phyloP scores from a whole-genome alignment of 2,329 filamentous ascomycete species.

The Colletotrichum sp. region DNA sequence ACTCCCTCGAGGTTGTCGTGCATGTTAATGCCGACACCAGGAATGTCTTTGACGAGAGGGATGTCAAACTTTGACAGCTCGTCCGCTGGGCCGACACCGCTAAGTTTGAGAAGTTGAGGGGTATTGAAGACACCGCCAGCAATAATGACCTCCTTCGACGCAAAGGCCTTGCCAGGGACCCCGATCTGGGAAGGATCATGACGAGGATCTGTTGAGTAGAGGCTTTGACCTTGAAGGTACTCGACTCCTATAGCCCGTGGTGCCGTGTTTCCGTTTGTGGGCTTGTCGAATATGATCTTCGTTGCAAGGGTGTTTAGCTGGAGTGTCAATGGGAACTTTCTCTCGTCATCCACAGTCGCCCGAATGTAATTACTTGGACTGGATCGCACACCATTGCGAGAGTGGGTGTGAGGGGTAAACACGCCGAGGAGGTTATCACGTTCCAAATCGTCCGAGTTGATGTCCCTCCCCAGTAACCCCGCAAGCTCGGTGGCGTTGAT shows the following conservation, averaged over 20 bases:
- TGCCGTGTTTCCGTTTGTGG: neutral
- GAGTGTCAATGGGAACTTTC: slow-evolving; percentile 9
- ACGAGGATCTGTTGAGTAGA: slow-evolving; percentile 24
- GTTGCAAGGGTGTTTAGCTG: slow-evolving; percentile 14
- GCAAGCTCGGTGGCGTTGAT: neutral
- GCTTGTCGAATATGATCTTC: slow-evolving; percentile 3
- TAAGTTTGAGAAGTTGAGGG: slow-evolving; percentile 57
- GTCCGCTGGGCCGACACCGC: slow-evolving; percentile 49
- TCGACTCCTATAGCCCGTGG: neutral
- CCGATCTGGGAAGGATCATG: slow-evolving; percentile 22
- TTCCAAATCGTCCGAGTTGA: neutral
- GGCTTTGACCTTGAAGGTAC: slow-evolving; percentile 22
- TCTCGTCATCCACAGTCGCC: neutral
- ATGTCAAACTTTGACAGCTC: slow-evolving; percentile 51
- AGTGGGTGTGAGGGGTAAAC: neutral
- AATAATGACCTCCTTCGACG: slow-evolving; percentile 51
- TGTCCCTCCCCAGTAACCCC: neutral
- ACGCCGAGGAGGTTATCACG: neutral
- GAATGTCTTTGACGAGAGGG: slow-evolving; percentile 45
- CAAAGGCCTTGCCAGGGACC: slow-evolving; percentile 25
- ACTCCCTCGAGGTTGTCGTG: slow-evolving; percentile 45
- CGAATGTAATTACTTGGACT: slow-evolving; percentile 32
- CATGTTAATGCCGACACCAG: slow-evolving; percentile 56
- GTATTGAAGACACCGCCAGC: slow-evolving; percentile 55
- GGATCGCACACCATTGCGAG: slow-evolving; percentile 28